Conservation (phyloP, 2,329 filamentous ascomycete species). For the Fusarium subtropicale region DNA sequence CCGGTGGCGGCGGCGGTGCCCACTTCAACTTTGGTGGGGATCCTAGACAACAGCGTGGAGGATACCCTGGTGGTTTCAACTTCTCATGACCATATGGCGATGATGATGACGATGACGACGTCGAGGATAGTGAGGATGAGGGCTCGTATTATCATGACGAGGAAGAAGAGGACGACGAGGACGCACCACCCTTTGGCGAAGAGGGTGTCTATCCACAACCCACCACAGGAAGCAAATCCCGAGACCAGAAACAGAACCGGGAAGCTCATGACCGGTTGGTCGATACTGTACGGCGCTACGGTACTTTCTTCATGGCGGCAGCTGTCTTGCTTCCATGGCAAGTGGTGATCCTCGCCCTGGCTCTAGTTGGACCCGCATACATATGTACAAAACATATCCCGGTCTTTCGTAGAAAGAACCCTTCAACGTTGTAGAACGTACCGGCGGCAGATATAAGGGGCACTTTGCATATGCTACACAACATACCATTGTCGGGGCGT, state of each 20-base stretch:
- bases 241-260: conserved; percentile 49
- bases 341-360: conserved; percentile 54
- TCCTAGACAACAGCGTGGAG: conserved; percentile 53
- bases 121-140: conserved; percentile 51
- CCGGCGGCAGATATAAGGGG: conserved; percentile 18
- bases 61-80: conserved; percentile 54
- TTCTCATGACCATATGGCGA: conserved; percentile 64
- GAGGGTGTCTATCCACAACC: conserved; percentile 36
- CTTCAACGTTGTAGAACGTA: conserved; percentile 45
- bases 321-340: conserved; percentile 61
- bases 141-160: conserved; percentile 38
- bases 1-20: conserved; percentile 63
- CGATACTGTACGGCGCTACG: conserved; percentile 56
- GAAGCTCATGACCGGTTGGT: conserved; percentile 55
- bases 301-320: conserved; percentile 57
- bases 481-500: conserved; percentile 49
- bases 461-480: conserved; percentile 35
- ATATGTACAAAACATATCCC: conserved; percentile 52
- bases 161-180: conserved; percentile 45
- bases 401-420: conserved; percentile 38
- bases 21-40: conserved; percentile 67
- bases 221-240: conserved; percentile 44
- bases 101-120: conserved; percentile 49
- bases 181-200: conserved; percentile 36
- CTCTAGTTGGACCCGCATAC: conserved; percentile 55